A percentile compares a stretch with the other conserved stretches of the same genome.
phyloP scores from a whole-genome alignment of 2,329 filamentous ascomycete genomes.

The Cyphellophora europaea region DNA sequence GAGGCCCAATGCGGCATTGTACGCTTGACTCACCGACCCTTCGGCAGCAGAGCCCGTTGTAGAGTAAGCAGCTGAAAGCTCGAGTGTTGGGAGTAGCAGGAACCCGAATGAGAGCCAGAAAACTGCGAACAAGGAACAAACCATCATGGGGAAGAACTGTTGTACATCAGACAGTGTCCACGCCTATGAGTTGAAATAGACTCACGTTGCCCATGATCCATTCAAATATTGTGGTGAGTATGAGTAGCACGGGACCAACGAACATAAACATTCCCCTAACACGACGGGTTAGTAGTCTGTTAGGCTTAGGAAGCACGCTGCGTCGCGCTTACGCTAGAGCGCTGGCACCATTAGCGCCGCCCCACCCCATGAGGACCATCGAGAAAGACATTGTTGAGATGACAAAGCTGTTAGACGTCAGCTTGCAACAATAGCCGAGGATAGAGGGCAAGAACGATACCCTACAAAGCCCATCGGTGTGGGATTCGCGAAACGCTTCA shows the following conservation, averaged over 20 bases:
- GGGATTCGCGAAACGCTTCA: slow-evolving; percentile 17
- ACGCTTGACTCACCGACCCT: slow-evolving; percentile 11
- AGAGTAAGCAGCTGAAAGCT: slow-evolving; percentile 14
- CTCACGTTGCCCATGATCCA: slow-evolving; percentile 20
- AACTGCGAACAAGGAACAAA: slow-evolving; percentile 15
- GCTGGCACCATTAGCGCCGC: slow-evolving; percentile 11
- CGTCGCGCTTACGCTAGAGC: slow-evolving; percentile 13
- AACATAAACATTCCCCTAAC: slow-evolving; percentile 18
- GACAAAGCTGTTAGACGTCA: slow-evolving; percentile 12
- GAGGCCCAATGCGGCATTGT: slow-evolving; percentile 16
- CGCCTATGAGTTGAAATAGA: too few relatives aligned
- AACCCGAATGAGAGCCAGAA: slow-evolving; percentile 18
- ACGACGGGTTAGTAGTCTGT: background rate
- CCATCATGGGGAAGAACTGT: too few relatives aligned
- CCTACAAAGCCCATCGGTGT: slow-evolving; percentile 17
- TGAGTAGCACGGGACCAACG: slow-evolving; percentile 16
- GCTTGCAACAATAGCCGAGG: background rate
- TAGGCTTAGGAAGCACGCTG: background rate
- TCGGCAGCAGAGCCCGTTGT: slow-evolving; percentile 9
- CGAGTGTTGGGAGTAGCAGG: slow-evolving; percentile 15
- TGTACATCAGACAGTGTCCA: too few relatives aligned
- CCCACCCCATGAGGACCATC: slow-evolving; percentile 19
- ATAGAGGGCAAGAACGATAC: slow-evolving; percentile 3
- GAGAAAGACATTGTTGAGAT: slow-evolving; percentile 17
- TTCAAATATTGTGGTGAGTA: slow-evolving; percentile 14